phyloP scores from a whole-genome alignment of 768 basidiomycete genomes.

The Serendipita sp. region DNA sequence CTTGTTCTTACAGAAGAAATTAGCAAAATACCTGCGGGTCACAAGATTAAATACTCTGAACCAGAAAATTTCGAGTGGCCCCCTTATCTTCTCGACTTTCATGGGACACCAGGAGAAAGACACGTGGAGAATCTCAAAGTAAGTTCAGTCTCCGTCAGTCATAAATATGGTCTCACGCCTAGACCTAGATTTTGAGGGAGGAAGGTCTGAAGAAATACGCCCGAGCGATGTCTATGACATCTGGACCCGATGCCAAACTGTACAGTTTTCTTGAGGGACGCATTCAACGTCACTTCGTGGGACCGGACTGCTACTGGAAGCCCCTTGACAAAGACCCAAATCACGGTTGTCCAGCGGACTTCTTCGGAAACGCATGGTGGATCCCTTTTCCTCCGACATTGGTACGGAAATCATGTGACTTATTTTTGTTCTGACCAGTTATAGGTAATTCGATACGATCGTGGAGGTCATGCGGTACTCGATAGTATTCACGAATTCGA shows the following conservation, averaged over 20 bases:
- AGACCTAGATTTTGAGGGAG: slow-evolving; percentile 50
- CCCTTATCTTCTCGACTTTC: slow-evolving; percentile 52
- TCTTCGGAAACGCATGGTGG: slow-evolving; percentile 69
- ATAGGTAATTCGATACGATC: slow-evolving; percentile 43
- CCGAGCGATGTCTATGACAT: slow-evolving; percentile 31
- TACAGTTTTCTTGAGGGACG: slow-evolving; percentile 31
- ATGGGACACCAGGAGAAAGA: slow-evolving; percentile 47
- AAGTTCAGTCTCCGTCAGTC: not conserved
- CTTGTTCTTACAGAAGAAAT: slow-evolving; percentile 45
- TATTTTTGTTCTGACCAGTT: slow-evolving; percentile 20
- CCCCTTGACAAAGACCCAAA: slow-evolving; percentile 3
- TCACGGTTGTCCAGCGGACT: slow-evolving; percentile 24
- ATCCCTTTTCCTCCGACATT: slow-evolving; percentile 63
- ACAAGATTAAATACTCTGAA: slow-evolving; percentile 44
- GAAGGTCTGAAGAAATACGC: slow-evolving; percentile 41
- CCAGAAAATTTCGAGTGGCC: slow-evolving; percentile 41
- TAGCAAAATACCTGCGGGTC: slow-evolving; percentile 40
- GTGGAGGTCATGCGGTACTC: slow-evolving; percentile 35
- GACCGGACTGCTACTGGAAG: slow-evolving; percentile 63
- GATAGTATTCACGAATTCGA: slow-evolving; percentile 35
- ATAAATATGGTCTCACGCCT: not conserved
- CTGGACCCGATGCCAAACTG: slow-evolving; percentile 32
- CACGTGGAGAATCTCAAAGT: slow-evolving; percentile 71
- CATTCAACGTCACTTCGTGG: slow-evolving; percentile 42
- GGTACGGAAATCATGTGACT: slow-evolving; percentile 20